These are phyloP conservation scores for Beauveria australis DNA, from an alignment of 2,329 filamentous ascomycete species.

Conservation along the genomic window DNA sequence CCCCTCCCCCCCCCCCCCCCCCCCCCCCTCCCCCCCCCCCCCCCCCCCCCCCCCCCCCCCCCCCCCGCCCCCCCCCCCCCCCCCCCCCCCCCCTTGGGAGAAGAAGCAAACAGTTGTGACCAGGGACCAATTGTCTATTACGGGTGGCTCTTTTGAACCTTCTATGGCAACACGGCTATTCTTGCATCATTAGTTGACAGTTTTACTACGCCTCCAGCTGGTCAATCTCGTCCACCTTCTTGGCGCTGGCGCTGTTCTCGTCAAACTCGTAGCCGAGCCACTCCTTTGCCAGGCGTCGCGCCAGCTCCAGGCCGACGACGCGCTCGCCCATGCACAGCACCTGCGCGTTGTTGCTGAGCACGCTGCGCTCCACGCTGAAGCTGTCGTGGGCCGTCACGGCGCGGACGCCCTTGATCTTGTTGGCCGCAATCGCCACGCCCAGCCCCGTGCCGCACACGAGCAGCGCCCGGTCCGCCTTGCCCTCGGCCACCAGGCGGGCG, in stretches of 20 bases:
- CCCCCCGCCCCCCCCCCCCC: no score
- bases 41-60: no score
- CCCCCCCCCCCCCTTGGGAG: no score
- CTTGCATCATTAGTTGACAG: neutral
- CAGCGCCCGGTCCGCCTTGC: slow-evolving; percentile 67
- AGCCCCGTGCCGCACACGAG: slow-evolving; percentile 81
- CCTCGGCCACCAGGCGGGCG: slow-evolving; percentile 52
- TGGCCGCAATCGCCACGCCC: slow-evolving; percentile 80
- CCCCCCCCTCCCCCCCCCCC: no score
- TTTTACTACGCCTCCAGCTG: slow-evolving; percentile 24
- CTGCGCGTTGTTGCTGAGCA: slow-evolving; percentile 80
- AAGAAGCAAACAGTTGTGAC: neutral
- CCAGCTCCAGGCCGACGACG: slow-evolving; percentile 73
- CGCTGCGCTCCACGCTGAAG: slow-evolving; percentile 72
- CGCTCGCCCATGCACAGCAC: slow-evolving; percentile 81
- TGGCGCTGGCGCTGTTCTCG: slow-evolving; percentile 37
- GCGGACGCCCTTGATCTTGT: slow-evolving; percentile 76
- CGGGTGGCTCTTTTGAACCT: neutral
- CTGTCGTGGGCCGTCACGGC: slow-evolving; percentile 87
- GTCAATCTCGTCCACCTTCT: slow-evolving; percentile 36
- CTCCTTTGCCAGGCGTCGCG: slow-evolving; percentile 67
- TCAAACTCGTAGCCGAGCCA: slow-evolving; percentile 84
- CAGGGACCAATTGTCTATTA: neutral
- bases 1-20: no score
- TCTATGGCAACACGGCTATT: neutral